phyloP scores from a whole-genome alignment of 192 early-diverging fungal genomes.

The Haplosporangium gracile region DNA sequence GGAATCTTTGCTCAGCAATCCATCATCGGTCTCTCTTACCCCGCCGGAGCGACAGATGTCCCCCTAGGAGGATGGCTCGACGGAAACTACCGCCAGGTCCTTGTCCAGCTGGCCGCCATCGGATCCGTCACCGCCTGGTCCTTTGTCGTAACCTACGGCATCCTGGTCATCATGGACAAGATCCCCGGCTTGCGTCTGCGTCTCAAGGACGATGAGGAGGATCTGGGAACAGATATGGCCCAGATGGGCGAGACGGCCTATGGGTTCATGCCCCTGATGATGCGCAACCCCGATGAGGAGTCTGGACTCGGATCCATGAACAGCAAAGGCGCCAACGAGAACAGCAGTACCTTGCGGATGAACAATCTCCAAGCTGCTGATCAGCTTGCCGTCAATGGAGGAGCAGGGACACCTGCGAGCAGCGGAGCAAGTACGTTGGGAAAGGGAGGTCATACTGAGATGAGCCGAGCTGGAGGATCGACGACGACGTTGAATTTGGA shows the following conservation, averaged over 20 bases:
- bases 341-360: background rate
- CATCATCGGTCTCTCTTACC: constrained; percentile 75
- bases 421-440: constrained; percentile 14
- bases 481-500: constrained; percentile 42
- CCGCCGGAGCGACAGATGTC: constrained; percentile 55
- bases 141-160: constrained; percentile 80
- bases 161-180: constrained; percentile 77
- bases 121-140: constrained; percentile 79
- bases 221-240: constrained; percentile 82
- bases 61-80: constrained; percentile 84
- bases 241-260: constrained; percentile 89
- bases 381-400: background rate
- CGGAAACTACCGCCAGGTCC: constrained; percentile 85
- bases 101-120: constrained; percentile 82
- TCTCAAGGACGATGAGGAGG: constrained; percentile 78
- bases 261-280: constrained; percentile 52
- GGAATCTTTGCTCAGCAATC: constrained; percentile 87
- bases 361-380: background rate
- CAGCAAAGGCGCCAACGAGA: constrained; percentile 5
- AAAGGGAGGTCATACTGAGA: background rate
- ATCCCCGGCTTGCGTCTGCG: constrained; percentile 85
- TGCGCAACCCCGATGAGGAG: constrained; percentile 28
- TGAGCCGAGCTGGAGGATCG: constrained; percentile 13
- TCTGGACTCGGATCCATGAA: constrained; percentile 8
- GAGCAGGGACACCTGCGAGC: constrained; percentile 3